Evolutionary conservation across 2,329 filamentous ascomycete species (phyloP), one percentile per base, ranked within the genome.

Genomic region (Myriangium duriaei): DNA sequence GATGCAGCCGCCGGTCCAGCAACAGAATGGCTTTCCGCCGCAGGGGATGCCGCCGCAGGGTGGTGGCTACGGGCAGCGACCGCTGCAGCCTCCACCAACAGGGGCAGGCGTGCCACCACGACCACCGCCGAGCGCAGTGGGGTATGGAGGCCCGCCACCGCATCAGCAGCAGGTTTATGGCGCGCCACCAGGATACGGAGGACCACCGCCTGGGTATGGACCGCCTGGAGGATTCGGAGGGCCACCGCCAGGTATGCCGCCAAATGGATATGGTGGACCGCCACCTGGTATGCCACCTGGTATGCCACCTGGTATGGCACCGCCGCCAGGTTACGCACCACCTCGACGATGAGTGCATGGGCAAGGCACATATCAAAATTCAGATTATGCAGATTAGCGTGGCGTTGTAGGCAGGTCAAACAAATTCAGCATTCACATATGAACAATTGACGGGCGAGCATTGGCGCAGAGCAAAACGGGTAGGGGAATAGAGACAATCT

Each of bases 111-210:
- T 78, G 16, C 79, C 80, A 28, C 76, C 79, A 41, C 65, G 79
- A 28, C 80, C 80, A n/a, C 80, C 80, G 3, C 76, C 76, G 12
- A 74, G 69, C 11, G 74, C 79, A 50, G 75, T 64, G 34, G 76
- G 76, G 2, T 81, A 80, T 52, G 79, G 78, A 30, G 79, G 79
- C 7, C 77, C 72, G 11, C 67, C 71, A 39, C 62, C 65, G 37
- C 69, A 69, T 49, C 58, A 64, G 33, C 67, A 67, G 3, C 59
- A 63, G 30, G 59, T 64, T 40, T 58, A 60, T 41, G 43, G 41
- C 14, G 37, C 48, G 43, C 52, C 43, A 38, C 50, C 38, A 40
- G 37, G 39, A n/a, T 41, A 17, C 26, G 57, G 11, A 64, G 67
- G 39, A 44, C 59, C 59, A 18, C 55, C 50, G 13, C 49, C 48